A percentile compares a stretch with the other conserved stretches of the same genome.
These are phyloP conservation scores for Arthroderma uncinatum DNA, from an alignment of 2,329 filamentous ascomycete species.

Conservation along the genomic window DNA sequence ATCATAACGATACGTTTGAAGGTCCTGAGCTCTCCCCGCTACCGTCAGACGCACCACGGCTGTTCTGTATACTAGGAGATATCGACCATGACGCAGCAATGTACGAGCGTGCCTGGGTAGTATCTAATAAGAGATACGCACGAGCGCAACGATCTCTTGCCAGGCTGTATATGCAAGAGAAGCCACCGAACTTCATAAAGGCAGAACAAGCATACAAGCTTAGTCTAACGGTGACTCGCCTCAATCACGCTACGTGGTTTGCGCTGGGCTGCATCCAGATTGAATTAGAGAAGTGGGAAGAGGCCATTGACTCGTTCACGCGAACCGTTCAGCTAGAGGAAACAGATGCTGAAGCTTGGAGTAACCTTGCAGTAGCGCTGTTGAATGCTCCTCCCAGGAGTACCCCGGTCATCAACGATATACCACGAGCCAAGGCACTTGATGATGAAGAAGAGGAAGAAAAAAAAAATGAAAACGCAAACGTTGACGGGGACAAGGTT, in stretches of 20 bases:
- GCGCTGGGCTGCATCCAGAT: conserved; percentile 80
- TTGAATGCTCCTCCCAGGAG: conserved; percentile 38
- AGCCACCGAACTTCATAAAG: conserved; percentile 49
- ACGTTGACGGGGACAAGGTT: conserved; percentile 2
- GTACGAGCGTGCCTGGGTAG: conserved; percentile 79
- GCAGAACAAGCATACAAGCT: conserved; percentile 68
- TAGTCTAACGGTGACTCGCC: conserved; percentile 65
- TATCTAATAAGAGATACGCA: conserved; percentile 69
- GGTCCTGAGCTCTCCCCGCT: conserved; percentile 59
- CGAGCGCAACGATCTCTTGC: conserved; percentile 81
- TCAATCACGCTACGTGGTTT: conserved; percentile 79
- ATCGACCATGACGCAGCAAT: conserved; percentile 62
- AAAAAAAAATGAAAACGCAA: conserved; percentile 7
- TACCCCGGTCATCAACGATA: neutral
- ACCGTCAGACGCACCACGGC: conserved; percentile 69
- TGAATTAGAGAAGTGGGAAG: conserved; percentile 62
- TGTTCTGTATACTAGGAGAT: conserved; percentile 91
- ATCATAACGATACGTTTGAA: conserved; percentile 47
- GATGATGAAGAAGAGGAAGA: conserved; percentile 21
- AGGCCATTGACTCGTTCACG: conserved; percentile 72
- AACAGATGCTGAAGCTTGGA: conserved; percentile 85
- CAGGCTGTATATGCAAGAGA: conserved; percentile 58
- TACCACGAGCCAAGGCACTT: conserved; percentile 18
- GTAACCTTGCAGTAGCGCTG: conserved; percentile 78
- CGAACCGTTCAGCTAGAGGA: conserved; percentile 77